Evolutionary conservation across 23 red algal genomes (phyloP).

Genomic region (Chondrus crispus): DNA sequence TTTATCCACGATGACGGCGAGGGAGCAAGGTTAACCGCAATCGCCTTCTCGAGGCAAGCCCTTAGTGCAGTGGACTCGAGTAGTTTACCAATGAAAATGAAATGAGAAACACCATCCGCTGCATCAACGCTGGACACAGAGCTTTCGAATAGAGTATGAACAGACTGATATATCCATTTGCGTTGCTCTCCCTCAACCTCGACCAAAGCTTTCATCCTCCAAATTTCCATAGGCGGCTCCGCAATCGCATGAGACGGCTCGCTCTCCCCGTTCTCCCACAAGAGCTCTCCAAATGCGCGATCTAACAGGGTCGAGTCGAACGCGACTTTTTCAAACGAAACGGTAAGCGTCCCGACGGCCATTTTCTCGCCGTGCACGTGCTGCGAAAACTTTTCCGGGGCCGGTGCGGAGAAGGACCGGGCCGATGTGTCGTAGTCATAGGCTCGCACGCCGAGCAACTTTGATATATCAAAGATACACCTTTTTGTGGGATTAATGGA

Average conservation of each 20-base stretch:
- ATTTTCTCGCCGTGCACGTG: neutral
- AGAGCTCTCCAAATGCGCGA: constrained; percentile 30
- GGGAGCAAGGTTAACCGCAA: too few relatives aligned
- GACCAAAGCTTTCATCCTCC: constrained; percentile 71
- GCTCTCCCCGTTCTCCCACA: constrained; percentile 47
- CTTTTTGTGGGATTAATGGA: constrained; percentile 15
- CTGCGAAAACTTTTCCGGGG: neutral
- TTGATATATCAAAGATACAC: constrained; percentile 32
- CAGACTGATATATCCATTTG: constrained; percentile 47
- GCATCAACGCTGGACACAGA: constrained; percentile 7
- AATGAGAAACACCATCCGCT: constrained; percentile 1
- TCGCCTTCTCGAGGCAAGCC: constrained; percentile 14
- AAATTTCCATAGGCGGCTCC: constrained; percentile 33
- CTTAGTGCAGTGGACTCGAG: neutral
- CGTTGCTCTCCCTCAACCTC: constrained; percentile 12
- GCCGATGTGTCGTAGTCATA: constrained; percentile 19
- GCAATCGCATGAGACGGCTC: neutral
- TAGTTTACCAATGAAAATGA: constrained; percentile 51
- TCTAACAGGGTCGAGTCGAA: constrained; percentile 18
- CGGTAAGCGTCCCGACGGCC: neutral
- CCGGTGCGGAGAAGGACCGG: neutral
- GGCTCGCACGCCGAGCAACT: constrained; percentile 35
- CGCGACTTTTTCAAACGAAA: neutral
- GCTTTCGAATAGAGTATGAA: constrained; percentile 41
- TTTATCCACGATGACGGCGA: too few relatives aligned